Percentiles rank a stretch among this genome's conserved stretches.
Conservation (phyloP, 345 rosid genomes). For the Cardiospermum halicacabum region DNA sequence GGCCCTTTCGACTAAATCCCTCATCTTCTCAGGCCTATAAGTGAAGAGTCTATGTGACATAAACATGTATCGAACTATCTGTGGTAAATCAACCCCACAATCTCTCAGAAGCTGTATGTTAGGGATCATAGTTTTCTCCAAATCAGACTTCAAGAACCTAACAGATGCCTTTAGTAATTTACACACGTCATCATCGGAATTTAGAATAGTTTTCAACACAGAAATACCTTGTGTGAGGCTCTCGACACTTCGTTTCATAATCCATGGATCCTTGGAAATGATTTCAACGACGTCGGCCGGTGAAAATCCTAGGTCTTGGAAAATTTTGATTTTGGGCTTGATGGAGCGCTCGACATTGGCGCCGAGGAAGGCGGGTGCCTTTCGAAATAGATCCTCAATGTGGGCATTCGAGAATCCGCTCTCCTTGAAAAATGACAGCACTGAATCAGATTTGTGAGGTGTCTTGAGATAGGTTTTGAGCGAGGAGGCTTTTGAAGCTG, state of each 20-base stretch:
- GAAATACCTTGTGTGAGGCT: slow-evolving; percentile 13
- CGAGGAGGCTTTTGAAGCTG: slow-evolving; percentile 20
- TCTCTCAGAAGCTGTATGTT: slow-evolving; percentile 18
- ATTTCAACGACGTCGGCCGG: slow-evolving; percentile 12
- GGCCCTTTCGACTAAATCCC: slow-evolving; percentile 17
- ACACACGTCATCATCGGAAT: slow-evolving; percentile 14
- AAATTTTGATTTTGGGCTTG: slow-evolving; percentile 29
- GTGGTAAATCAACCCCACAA: slow-evolving; percentile 21
- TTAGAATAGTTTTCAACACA: slow-evolving; percentile 19
- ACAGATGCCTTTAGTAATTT: slow-evolving; percentile 11
- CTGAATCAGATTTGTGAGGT: slow-evolving; percentile 13
- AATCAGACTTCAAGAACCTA: slow-evolving; percentile 23
- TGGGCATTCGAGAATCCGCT: slow-evolving; percentile 26
- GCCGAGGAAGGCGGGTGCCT: slow-evolving; percentile 12
- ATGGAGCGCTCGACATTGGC: slow-evolving; percentile 14
- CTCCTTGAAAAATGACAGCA: slow-evolving; percentile 24
- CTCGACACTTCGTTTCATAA: slow-evolving; percentile 19
- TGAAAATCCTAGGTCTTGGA: slow-evolving; percentile 23
- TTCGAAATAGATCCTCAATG: slow-evolving; percentile 18
- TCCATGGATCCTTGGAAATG: slow-evolving; percentile 24
- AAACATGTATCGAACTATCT: slow-evolving; percentile 18
- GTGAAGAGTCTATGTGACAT: slow-evolving; percentile 23
- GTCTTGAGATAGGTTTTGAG: neutral
- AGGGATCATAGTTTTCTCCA: slow-evolving; percentile 29
- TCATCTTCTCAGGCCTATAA: slow-evolving; percentile 15